Percentiles rank a stretch among this genome's conserved stretches.
These are phyloP conservation scores for Hanseniaspora osmophila DNA, from an alignment of 805 yeast species.

Conservation along the genomic window DNA sequence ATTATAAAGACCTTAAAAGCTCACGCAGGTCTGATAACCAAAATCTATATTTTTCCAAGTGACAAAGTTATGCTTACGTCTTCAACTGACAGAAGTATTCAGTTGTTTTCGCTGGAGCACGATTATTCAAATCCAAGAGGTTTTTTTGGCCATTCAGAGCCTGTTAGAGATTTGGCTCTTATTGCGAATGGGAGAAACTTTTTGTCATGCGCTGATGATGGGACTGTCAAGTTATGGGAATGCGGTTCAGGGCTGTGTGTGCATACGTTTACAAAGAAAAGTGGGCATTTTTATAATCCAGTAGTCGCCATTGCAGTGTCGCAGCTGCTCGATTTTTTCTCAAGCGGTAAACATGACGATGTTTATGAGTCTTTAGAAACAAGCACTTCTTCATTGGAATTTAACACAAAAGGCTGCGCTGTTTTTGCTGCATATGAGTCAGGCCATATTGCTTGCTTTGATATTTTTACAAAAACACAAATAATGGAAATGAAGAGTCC, in stretches of 20 bases:
- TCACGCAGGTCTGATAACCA: constrained; percentile 35
- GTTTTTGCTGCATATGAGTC: constrained; percentile 30
- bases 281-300: constrained; percentile 10
- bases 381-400: constrained; percentile 26
- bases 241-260: constrained; percentile 41
- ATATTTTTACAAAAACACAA: constrained; percentile 20
- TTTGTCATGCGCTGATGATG: constrained; percentile 40
- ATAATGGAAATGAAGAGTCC: constrained; percentile 15
- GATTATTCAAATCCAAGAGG: constrained; percentile 35
- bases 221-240: constrained; percentile 53
- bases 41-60: constrained; percentile 44
- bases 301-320: constrained; percentile 1
- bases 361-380: neutral
- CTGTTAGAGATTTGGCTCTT: constrained; percentile 35
- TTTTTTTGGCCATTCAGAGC: constrained; percentile 34
- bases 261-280: constrained; percentile 26
- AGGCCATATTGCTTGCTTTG: constrained; percentile 28
- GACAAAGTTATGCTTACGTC: constrained; percentile 44
- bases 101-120: constrained; percentile 43
- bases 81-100: constrained; percentile 44
- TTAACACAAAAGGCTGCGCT: constrained; percentile 33
- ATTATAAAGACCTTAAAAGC: constrained; percentile 24
- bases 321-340: neutral
- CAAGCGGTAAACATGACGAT: neutral
- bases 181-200: constrained; percentile 59